These are phyloP conservation scores for Cercis canadensis DNA, from an alignment of 306 rosid genomes.

Conservation along the genomic window DNA sequence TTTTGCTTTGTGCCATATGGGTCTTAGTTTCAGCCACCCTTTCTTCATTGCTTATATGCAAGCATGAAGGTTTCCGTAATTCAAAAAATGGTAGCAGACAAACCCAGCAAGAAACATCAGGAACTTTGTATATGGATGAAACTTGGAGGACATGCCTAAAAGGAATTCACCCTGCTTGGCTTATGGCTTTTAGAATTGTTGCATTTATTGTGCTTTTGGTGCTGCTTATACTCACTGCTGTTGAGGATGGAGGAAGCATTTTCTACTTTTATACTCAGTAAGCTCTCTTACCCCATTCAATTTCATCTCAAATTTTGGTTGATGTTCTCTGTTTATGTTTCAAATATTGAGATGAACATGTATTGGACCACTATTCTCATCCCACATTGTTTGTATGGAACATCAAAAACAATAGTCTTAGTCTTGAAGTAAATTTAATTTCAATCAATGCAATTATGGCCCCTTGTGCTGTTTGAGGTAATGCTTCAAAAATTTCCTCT, in stretches of 20 bases:
- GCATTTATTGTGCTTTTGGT: conserved; percentile 81
- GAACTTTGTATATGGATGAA: conserved; percentile 79
- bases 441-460: no score
- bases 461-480: no score
- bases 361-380: background rate
- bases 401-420: no score
- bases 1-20: conserved; percentile 72
- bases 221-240: conserved; percentile 69
- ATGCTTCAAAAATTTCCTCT: no score
- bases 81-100: conserved; percentile 37
- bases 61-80: conserved; percentile 54
- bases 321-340: background rate
- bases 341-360: conserved; percentile 2
- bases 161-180: conserved; percentile 92
- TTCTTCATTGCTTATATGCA: conserved; percentile 60
- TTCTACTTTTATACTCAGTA: conserved; percentile 89
- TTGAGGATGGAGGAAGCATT: conserved; percentile 71
- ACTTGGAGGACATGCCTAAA: conserved; percentile 93
- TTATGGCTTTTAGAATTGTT: conserved; percentile 74
- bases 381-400: conserved; percentile 22
- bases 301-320: conserved; percentile 18
- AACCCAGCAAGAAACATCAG: conserved; percentile 49
- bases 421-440: no score
- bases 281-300: conserved; percentile 38
- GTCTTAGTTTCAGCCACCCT: conserved; percentile 52